Evolutionary conservation across 495 filamentous ascomycete genomes (phyloP).

Genomic region (Hyaloscypha hepaticicola): DNA sequence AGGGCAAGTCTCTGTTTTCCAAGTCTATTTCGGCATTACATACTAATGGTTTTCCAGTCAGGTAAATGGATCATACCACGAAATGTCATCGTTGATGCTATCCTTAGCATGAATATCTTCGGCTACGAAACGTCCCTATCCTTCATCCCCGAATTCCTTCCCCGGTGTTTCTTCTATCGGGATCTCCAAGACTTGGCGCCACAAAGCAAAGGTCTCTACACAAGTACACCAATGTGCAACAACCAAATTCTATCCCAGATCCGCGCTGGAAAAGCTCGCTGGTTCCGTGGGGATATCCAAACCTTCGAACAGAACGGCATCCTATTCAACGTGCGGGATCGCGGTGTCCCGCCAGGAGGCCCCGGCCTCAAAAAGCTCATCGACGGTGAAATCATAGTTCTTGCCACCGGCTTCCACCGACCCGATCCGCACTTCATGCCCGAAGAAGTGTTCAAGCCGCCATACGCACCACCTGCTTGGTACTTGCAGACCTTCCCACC

Average conservation of each 20-base stretch:
- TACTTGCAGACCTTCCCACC: slow-evolving; percentile 3
- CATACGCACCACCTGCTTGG: neutral
- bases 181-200: neutral
- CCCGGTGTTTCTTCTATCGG: no score
- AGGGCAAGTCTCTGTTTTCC: neutral
- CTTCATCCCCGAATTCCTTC: no score
- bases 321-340: neutral
- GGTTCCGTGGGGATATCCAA: neutral
- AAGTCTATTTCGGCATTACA: neutral
- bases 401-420: neutral
- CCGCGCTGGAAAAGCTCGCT: slow-evolving; percentile 3
- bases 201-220: slow-evolving; percentile 2
- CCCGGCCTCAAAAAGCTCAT: neutral
- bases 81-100: no score
- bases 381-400: neutral
- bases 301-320: neutral
- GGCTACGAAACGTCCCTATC: no score
- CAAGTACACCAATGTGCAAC: slow-evolving; percentile 6
- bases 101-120: no score
- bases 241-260: neutral
- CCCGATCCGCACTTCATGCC: slow-evolving; percentile 7
- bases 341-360: neutral
- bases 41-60: neutral
- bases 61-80: no score
- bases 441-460: slow-evolving; percentile 3